Percentiles rank a stretch among this genome's conserved stretches.
These are phyloP conservation scores for Penicillium sp. DNA, from an alignment of 2,329 filamentous ascomycete genomes.

Conservation along the genomic window DNA sequence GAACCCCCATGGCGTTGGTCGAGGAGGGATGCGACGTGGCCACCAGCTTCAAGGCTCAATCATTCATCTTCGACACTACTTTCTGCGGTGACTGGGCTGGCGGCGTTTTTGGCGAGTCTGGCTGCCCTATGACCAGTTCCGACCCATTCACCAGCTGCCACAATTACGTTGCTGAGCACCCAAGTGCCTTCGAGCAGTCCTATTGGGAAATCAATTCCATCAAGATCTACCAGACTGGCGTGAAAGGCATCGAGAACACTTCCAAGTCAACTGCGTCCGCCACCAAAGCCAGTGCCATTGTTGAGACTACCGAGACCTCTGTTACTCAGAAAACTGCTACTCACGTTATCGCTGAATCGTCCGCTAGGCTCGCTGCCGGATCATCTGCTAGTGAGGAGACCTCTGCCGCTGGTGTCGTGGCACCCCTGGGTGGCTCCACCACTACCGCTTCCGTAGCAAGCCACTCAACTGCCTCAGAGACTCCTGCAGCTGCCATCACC, in stretches of 20 bases:
- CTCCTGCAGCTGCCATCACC: not conserved
- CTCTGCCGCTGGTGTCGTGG: not conserved
- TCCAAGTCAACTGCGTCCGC: constrained; percentile 1
- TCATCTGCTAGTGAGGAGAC: not conserved
- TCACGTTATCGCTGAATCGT: not conserved
- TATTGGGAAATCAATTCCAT: constrained; percentile 77
- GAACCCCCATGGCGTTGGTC: constrained; percentile 47
- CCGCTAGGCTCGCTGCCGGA: not conserved
- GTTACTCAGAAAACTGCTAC: not conserved
- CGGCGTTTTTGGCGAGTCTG: constrained; percentile 46
- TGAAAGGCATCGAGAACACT: constrained; percentile 7
- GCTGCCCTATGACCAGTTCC: constrained; percentile 58
- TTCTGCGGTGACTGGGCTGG: constrained; percentile 59
- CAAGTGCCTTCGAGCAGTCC: constrained; percentile 65
- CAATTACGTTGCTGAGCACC: constrained; percentile 69
- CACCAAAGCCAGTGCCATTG: not conserved
- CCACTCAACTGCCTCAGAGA: not conserved
- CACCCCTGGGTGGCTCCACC: not conserved
- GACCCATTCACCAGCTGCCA: constrained; percentile 63
- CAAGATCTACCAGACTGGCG: constrained; percentile 56
- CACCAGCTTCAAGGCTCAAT: constrained; percentile 40
- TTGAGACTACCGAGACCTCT: not conserved
- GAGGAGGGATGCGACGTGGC: constrained; percentile 42
- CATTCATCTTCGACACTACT: constrained; percentile 51
- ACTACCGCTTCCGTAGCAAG: not conserved